Evolutionary conservation across 495 filamentous ascomycete genomes (phyloP), one percentile per base, ranked within the genome.

Genomic region (Entonaema liquescens): DNA sequence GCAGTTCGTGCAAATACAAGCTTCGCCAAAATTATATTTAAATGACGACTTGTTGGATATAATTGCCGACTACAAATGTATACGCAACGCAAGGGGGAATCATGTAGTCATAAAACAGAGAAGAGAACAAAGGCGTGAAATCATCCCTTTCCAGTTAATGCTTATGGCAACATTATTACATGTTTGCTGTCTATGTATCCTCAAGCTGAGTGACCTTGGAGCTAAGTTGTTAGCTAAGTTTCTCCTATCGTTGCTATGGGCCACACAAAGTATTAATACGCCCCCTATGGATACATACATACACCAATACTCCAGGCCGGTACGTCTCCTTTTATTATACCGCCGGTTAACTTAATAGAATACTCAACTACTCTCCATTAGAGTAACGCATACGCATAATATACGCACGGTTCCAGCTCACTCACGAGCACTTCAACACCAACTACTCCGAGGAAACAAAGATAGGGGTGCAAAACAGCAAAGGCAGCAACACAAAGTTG

Each of bases 351-450:
- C 42, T 7, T 23, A 21, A 21, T 47, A 21, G 17, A 23, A 47
- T 3, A 47, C 42, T 47, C 42, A 21, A 23, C 21, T 21, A 13
- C 19, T 8, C 12, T 17, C 13, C 25, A 25, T 17, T 26, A 47
- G 31, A 33, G 31, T 33, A 9, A 47, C 42, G 19, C 21, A 47
- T 23, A 47, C 42, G 19, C 21, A 47, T 47, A 47, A 47, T 21
- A 47, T 11, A 21, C 23, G 42, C 5, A 47, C 8, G 17, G 42
- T 8, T 47, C 9, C 19, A 47, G 17, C 42, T 7, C 0, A 17
- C 42, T 47, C 19, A 11, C 42, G 11, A 21, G 42, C 19, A 47
- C 42, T 54, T 59, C 70, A 67, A 80, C 83, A 5, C 71, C 49
- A 29, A 53, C 49, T 26, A 29, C 49, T 26, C 49, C 49, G 26